A percentile compares a stretch with the other conserved stretches of the same genome.
phyloP scores from a whole-genome alignment of 2,329 filamentous ascomycete species.

The Magnaporthiopsis rhizophila region DNA sequence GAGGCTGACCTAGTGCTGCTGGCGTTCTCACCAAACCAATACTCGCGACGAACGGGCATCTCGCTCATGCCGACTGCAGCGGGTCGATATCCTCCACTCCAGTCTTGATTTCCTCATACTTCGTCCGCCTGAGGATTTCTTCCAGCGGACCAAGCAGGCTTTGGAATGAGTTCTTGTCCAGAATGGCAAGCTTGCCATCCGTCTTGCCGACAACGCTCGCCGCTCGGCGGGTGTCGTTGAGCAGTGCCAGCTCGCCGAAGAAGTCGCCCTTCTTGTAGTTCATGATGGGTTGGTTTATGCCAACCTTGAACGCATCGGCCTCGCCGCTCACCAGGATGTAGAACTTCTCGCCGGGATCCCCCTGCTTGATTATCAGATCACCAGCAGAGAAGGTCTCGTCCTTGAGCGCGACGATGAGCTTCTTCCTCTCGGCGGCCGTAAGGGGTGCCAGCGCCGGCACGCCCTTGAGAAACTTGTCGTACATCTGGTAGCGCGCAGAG shows the following conservation, averaged over 20 bases:
- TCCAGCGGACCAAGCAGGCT: conserved; percentile 86
- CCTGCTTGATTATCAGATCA: conserved; percentile 81
- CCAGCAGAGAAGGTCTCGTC: conserved; percentile 77
- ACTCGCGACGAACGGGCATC: no score
- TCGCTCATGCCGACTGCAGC: conserved; percentile 34
- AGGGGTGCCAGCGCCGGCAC: conserved; percentile 78
- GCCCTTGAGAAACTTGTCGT: conserved; percentile 92
- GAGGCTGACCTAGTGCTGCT: not conserved
- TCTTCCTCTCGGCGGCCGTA: conserved; percentile 87
- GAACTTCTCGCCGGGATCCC: conserved; percentile 85
- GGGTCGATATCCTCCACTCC: conserved; percentile 63
- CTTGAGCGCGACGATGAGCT: conserved; percentile 94
- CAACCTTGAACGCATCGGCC: conserved; percentile 79
- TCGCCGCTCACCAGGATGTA: conserved; percentile 84
- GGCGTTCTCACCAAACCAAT: not conserved
- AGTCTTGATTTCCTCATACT: conserved; percentile 51
- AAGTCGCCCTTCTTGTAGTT: conserved; percentile 88
- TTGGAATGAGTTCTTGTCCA: conserved; percentile 94
- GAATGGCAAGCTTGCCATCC: conserved; percentile 84
- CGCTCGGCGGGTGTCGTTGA: conserved; percentile 89
- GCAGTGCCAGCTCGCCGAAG: conserved; percentile 88
- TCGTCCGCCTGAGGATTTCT: conserved; percentile 81
- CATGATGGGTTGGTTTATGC: conserved; percentile 61
- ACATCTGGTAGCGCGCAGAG: conserved; percentile 91
- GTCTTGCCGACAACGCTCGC: conserved; percentile 78